These are phyloP conservation scores for Leishmania major DNA, from an alignment of 208 protist genomes.

Conservation along the genomic window DNA sequence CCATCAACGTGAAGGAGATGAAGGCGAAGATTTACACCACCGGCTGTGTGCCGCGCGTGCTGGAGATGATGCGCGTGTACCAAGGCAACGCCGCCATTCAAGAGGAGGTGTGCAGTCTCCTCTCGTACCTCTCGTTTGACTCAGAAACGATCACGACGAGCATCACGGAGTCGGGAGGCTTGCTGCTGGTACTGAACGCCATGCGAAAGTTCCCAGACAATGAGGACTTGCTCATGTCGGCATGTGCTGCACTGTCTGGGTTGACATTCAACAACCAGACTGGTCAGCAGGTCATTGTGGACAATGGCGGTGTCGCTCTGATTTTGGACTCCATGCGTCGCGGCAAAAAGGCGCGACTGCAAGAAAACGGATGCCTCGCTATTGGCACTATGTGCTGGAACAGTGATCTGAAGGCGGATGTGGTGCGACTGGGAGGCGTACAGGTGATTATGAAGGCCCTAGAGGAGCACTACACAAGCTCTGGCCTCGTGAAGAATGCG, in stretches of 20 bases:
- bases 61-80: slow-evolving; percentile 80
- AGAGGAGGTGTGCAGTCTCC: slow-evolving; percentile 80
- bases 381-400: slow-evolving; percentile 94
- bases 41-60: slow-evolving; percentile 75
- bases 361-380: slow-evolving; percentile 88
- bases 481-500: slow-evolving; percentile 88
- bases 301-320: slow-evolving; percentile 71
- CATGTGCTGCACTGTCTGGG: slow-evolving; percentile 85
- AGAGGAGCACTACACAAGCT: slow-evolving; percentile 77
- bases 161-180: slow-evolving; percentile 76
- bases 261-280: slow-evolving; percentile 87
- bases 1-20: slow-evolving; percentile 84
- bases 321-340: slow-evolving; percentile 85
- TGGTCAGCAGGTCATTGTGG: slow-evolving; percentile 81
- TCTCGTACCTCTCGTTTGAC: slow-evolving; percentile 93
- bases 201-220: slow-evolving; percentile 85
- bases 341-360: slow-evolving; percentile 77
- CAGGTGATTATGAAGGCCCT: slow-evolving; percentile 85
- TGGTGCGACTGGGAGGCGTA: slow-evolving; percentile 79
- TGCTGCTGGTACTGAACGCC: slow-evolving; percentile 77
- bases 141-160: slow-evolving; percentile 85
- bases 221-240: slow-evolving; percentile 80
- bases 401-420: slow-evolving; percentile 88
- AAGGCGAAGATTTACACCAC: slow-evolving; percentile 80
- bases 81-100: slow-evolving; percentile 65